Percentiles rank a stretch among this genome's conserved stretches.
Evolutionary conservation across 164 flowering plant species (phyloP).

Genomic region (Stephania yunnanensis): DNA sequence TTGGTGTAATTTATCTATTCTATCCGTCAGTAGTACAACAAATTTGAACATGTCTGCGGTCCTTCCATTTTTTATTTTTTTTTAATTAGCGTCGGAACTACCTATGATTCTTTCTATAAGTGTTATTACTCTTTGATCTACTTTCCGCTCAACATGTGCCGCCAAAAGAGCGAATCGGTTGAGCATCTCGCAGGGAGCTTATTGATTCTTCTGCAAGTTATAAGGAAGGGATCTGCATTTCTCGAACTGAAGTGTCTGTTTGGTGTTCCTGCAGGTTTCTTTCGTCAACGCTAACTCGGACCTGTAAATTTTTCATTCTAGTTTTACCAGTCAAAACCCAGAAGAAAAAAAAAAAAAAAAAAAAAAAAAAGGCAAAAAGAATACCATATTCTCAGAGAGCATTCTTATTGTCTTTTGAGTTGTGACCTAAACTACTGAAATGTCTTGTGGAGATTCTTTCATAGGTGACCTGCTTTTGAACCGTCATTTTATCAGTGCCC

Average conservation of each 20-base stretch:
- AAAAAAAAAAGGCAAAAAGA: conserved; percentile 7
- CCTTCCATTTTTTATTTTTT: not conserved
- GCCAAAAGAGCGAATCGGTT: not conserved
- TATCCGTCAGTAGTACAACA: not conserved
- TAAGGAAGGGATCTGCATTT: conserved; percentile 22
- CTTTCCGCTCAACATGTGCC: not conserved
- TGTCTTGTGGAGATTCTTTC: not conserved
- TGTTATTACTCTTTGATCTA: not conserved
- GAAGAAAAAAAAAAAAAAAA: not conserved
- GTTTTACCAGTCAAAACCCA: not conserved
- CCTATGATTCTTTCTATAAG: not conserved
- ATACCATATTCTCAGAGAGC: conserved; percentile 17
- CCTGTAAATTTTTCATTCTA: conserved; percentile 34
- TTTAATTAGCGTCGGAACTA: not conserved
- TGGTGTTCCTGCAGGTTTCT: conserved; percentile 87
- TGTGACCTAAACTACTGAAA: not conserved
- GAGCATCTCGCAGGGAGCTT: not conserved
- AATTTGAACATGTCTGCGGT: not conserved
- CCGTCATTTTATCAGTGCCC: not conserved
- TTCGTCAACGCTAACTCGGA: conserved; percentile 49
- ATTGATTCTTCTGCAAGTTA: conserved; percentile 3
- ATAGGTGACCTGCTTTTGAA: not conserved
- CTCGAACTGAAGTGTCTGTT: conserved; percentile 59
- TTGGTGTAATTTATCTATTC: conserved; percentile 5
- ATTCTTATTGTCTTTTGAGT: not conserved